These are phyloP conservation scores for Malassezia obtusa DNA, from an alignment of 1,284 basidiomycete species.

Conservation along the genomic window DNA sequence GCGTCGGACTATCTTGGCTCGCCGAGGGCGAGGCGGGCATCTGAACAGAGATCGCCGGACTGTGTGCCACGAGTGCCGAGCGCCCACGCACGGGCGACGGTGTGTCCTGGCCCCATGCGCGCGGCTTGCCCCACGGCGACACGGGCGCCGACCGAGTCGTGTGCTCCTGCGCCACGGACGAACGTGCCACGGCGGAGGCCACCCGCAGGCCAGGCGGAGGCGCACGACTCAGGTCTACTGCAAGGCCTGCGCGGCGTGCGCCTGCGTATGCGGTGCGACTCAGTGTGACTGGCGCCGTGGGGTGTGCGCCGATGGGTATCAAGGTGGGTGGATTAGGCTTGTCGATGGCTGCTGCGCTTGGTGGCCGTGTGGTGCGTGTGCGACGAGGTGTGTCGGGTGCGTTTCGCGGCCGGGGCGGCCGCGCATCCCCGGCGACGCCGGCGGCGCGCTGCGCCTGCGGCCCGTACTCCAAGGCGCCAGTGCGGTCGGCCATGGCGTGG, in stretches of 20 bases:
- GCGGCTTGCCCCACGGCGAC: slow-evolving; percentile 11
- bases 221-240: neutral
- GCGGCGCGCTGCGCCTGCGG: no score
- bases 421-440: no score
- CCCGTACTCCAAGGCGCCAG: no score
- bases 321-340: neutral
- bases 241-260: neutral
- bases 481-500: no score
- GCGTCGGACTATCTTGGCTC: neutral
- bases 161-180: neutral
- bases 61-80: neutral
- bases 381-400: no score
- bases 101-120: slow-evolving; percentile 1
- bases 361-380: neutral
- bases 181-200: neutral
- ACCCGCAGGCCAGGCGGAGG: no score
- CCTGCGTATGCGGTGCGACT: neutral
- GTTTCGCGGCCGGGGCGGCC: no score
- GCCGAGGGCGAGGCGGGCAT: neutral
- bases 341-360: neutral
- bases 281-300: neutral
- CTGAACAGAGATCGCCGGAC: neutral
- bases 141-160: neutral
- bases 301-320: neutral
- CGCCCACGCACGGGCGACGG: neutral